These are phyloP conservation scores for Claviceps arundinis DNA, from an alignment of 2,329 filamentous ascomycete genomes.

Conservation along the genomic window DNA sequence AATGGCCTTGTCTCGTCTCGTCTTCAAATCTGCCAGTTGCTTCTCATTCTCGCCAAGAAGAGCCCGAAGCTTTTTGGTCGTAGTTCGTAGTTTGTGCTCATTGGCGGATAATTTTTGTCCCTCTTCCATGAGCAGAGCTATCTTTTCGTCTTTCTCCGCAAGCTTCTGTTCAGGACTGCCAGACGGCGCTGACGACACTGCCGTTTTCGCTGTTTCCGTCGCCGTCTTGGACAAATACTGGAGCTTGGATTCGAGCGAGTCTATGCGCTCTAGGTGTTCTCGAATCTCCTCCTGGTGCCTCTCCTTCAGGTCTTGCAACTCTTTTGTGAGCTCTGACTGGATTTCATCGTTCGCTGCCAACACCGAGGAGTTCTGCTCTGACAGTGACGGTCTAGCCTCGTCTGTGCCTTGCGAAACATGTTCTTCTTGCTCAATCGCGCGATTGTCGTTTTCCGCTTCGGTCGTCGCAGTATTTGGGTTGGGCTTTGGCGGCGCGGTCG, in stretches of 20 bases:
- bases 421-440: background rate
- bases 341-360: background rate
- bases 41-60: conserved; percentile 55
- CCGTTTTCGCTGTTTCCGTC: conserved; percentile 59
- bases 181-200: conserved; percentile 45
- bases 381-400: background rate
- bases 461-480: background rate
- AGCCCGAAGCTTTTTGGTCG: conserved; percentile 67
- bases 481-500: background rate
- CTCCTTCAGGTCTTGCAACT: conserved; percentile 14
- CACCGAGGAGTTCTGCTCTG: background rate
- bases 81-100: conserved; percentile 71
- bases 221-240: conserved; percentile 76
- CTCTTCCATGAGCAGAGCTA: conserved; percentile 81
- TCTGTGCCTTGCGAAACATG: background rate
- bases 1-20: conserved; percentile 44
- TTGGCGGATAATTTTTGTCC: conserved; percentile 76
- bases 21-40: conserved; percentile 44
- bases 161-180: conserved; percentile 65
- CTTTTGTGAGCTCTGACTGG: conserved; percentile 6
- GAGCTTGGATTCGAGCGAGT: conserved; percentile 81
- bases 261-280: conserved; percentile 74
- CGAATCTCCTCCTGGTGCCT: conserved; percentile 68
- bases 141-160: conserved; percentile 81
- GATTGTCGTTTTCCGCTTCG: background rate